Evolutionary conservation across 129 eudicot species (phyloP).

Genomic region (Apium graveolens): DNA sequence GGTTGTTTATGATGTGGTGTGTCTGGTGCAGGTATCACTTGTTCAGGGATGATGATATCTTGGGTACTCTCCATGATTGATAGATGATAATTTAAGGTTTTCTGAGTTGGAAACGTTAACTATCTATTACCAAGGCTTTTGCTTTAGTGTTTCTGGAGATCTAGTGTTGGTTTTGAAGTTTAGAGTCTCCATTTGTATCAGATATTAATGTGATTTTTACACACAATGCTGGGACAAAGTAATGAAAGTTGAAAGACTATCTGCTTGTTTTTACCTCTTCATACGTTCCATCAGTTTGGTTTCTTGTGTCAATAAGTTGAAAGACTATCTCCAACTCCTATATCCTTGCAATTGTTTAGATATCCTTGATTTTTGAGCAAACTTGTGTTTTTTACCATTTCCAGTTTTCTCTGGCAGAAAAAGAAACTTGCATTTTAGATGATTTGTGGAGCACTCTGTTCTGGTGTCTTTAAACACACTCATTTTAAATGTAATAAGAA

Average conservation of each 20-base stretch:
- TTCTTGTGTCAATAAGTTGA: too few relatives aligned
- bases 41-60: constrained; percentile 85
- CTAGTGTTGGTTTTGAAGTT: not conserved
- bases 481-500: too few relatives aligned
- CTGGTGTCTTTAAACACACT: too few relatives aligned
- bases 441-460: too few relatives aligned
- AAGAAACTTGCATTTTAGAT: too few relatives aligned
- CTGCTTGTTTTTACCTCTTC: not conserved
- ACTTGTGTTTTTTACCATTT: too few relatives aligned
- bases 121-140: not conserved
- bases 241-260: not conserved
- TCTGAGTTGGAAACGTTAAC: not conserved
- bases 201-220: not conserved
- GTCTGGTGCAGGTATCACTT: constrained; percentile 65
- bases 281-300: not conserved
- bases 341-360: too few relatives aligned
- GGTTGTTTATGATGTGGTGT: not conserved
- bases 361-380: too few relatives aligned
- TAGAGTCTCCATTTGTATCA: not conserved
- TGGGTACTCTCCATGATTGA: constrained; percentile 90
- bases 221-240: not conserved
- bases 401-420: not conserved
- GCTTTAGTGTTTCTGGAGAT: not conserved
- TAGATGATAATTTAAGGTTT: not conserved
- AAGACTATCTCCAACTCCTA: too few relatives aligned